These are phyloP conservation scores for Botrytis paeoniae DNA, from an alignment of 2,329 filamentous ascomycete genomes.

Conservation along the genomic window DNA sequence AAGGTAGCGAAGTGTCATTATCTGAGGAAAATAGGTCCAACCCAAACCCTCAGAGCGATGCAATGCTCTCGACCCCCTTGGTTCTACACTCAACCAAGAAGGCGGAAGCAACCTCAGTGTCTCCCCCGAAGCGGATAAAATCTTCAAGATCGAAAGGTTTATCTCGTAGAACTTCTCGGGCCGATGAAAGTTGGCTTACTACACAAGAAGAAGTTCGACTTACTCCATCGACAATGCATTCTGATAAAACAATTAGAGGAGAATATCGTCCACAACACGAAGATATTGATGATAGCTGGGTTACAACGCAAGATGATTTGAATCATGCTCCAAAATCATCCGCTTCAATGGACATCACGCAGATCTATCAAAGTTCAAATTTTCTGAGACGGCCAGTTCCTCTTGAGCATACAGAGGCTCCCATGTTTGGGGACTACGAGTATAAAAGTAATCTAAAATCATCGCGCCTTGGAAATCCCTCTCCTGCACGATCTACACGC, in stretches of 20 bases:
- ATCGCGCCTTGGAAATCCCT: not conserved
- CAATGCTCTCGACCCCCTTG: not conserved
- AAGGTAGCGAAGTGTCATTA: not conserved
- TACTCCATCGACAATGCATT: conserved; percentile 1
- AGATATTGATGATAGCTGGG: conserved; percentile 14
- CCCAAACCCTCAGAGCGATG: not conserved
- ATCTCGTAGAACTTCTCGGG: not conserved
- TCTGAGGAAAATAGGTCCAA: not conserved
- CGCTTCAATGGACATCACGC: conserved; percentile 2
- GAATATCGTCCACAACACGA: not conserved
- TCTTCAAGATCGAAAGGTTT: not conserved
- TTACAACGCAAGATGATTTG: conserved; percentile 15
- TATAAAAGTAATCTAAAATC: not conserved
- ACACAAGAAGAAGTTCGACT: conserved; percentile 14
- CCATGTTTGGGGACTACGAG: not conserved
- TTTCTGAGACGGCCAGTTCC: not conserved
- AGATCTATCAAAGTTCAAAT: conserved; percentile 1
- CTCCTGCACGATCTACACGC: not conserved
- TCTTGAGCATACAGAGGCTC: not conserved
- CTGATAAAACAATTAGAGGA: not conserved
- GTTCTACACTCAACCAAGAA: not conserved
- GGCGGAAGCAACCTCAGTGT: not conserved
- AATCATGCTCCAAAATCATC: not conserved
- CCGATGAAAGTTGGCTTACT: conserved; percentile 16
- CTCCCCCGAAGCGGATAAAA: not conserved